A percentile compares a stretch with the other conserved stretches of the same genome.
Evolutionary conservation across 2,329 filamentous ascomycete species (phyloP).

Genomic region (Cladosporium austrohemisphaericum): DNA sequence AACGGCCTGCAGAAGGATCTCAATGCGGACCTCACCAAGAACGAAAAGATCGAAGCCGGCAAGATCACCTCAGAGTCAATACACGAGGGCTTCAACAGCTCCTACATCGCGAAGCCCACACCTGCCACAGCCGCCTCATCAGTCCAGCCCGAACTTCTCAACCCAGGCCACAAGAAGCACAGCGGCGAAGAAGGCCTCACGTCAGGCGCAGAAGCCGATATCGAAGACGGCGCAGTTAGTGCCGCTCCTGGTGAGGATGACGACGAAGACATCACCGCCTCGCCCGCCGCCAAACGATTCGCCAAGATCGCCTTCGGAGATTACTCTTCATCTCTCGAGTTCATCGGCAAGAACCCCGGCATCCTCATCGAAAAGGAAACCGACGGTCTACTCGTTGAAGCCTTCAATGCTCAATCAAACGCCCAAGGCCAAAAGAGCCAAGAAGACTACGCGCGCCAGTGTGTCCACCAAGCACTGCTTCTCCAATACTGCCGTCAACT

Average conservation of each 20-base stretch:
- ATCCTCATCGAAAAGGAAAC: constrained; percentile 82
- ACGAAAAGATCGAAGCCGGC: constrained; percentile 77
- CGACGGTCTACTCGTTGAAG: constrained; percentile 84
- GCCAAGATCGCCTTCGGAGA: constrained; percentile 72
- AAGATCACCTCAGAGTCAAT: constrained; percentile 94
- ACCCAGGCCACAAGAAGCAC: constrained; percentile 29
- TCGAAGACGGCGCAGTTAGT: constrained; percentile 49
- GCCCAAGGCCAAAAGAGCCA: constrained; percentile 47
- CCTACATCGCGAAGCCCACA: constrained; percentile 64
- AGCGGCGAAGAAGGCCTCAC: constrained; percentile 41
- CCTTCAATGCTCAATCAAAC: constrained; percentile 82
- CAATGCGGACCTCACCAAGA: constrained; percentile 66
- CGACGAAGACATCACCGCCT: constrained; percentile 72
- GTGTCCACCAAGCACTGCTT: constrained; percentile 87
- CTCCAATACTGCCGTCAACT: constrained; percentile 92
- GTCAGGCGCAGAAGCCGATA: constrained; percentile 59
- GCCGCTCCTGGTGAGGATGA: constrained; percentile 44
- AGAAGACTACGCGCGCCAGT: constrained; percentile 74
- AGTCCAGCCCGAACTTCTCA: constrained; percentile 30
- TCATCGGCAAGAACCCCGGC: constrained; percentile 72
- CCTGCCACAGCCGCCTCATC: constrained; percentile 31
- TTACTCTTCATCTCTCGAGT: constrained; percentile 69
- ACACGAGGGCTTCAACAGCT: constrained; percentile 86
- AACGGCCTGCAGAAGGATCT: constrained; percentile 73
- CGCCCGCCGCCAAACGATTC: constrained; percentile 74